Conservation (phyloP, 1,139 yeast species). For the Pichia sp. region DNA sequence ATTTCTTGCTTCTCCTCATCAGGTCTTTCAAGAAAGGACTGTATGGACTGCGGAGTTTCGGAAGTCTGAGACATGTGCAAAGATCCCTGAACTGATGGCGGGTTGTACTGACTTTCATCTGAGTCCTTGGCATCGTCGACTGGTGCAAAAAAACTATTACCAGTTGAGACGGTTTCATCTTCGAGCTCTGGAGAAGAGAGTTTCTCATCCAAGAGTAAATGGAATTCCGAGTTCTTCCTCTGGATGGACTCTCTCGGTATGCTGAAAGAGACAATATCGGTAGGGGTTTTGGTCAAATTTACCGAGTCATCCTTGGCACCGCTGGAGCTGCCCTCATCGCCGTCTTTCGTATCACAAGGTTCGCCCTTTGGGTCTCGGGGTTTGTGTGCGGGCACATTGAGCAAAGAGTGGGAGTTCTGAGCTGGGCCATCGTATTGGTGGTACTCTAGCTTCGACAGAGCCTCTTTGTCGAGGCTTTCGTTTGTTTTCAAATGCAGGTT, state of each 20-base stretch:
- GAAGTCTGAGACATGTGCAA: no score
- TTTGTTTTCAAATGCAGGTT: neutral
- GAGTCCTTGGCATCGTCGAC: neutral
- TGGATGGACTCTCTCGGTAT: slow-evolving; percentile 3
- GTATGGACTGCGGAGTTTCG: neutral
- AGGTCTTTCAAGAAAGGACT: neutral
- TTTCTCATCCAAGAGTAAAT: neutral
- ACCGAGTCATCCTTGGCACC: neutral
- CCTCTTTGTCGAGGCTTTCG: neutral
- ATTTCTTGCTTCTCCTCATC: slow-evolving; percentile 9
- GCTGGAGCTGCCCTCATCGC: neutral
- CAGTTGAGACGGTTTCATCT: neutral
- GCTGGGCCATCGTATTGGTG: neutral
- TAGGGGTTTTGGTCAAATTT: neutral
- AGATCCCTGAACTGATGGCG: no score
- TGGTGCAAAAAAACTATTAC: neutral
- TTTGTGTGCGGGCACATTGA: neutral
- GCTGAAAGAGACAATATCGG: neutral
- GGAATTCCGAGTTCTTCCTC: neutral
- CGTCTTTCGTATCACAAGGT: neutral
- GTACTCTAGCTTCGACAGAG: neutral
- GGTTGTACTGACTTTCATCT: no score
- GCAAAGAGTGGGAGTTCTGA: neutral
- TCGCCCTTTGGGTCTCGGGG: neutral
- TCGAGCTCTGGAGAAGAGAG: neutral